phyloP scores from a whole-genome alignment of 2,329 filamentous ascomycete species.

The Calonectria multiphialidica region DNA sequence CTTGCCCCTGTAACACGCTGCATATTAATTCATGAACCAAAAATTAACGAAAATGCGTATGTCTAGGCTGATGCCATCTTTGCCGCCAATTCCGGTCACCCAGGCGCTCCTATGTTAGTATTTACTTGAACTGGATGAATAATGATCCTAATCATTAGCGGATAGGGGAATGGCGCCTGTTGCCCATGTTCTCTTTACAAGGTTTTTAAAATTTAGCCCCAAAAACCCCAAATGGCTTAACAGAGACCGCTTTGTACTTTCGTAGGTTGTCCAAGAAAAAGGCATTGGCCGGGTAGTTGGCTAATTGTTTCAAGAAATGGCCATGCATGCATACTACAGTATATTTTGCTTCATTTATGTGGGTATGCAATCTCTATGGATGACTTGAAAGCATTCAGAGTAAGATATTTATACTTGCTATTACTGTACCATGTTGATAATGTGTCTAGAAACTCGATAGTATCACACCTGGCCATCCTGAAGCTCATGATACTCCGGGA shows the following conservation, averaged over 20 bases:
- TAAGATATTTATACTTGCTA: slow-evolving; percentile 66
- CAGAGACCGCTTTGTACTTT: slow-evolving; percentile 98
- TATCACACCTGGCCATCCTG: slow-evolving; percentile 96
- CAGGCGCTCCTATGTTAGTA: slow-evolving; percentile 92
- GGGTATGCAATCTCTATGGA: slow-evolving; percentile 89
- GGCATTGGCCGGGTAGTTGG: not conserved
- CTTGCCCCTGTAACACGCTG: slow-evolving; percentile 18
- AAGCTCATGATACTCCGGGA: slow-evolving; percentile 95
- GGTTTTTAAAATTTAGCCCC: slow-evolving; percentile 99
- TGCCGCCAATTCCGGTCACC: slow-evolving; percentile 96
- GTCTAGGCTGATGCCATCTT: slow-evolving; percentile 94
- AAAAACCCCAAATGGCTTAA: slow-evolving; percentile 98
- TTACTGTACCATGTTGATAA: not conserved
- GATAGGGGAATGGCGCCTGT: slow-evolving; percentile 86
- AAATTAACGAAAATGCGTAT: slow-evolving; percentile 37
- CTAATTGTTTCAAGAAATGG: slow-evolving; percentile 78
- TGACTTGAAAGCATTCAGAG: slow-evolving; percentile 96
- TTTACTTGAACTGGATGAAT: not conserved
- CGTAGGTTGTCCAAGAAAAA: slow-evolving; percentile 72
- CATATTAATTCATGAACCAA: slow-evolving; percentile 18
- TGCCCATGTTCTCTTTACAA: slow-evolving; percentile 97
- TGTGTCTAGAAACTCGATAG: slow-evolving; percentile 63
- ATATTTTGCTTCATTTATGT: slow-evolving; percentile 96
- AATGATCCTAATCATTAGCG: slow-evolving; percentile 47
- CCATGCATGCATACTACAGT: slow-evolving; percentile 99